A percentile compares a stretch with the other conserved stretches of the same genome.
These are phyloP conservation scores for Neonectria neomacrospora DNA, from an alignment of 2,329 filamentous ascomycete species.

Conservation along the genomic window DNA sequence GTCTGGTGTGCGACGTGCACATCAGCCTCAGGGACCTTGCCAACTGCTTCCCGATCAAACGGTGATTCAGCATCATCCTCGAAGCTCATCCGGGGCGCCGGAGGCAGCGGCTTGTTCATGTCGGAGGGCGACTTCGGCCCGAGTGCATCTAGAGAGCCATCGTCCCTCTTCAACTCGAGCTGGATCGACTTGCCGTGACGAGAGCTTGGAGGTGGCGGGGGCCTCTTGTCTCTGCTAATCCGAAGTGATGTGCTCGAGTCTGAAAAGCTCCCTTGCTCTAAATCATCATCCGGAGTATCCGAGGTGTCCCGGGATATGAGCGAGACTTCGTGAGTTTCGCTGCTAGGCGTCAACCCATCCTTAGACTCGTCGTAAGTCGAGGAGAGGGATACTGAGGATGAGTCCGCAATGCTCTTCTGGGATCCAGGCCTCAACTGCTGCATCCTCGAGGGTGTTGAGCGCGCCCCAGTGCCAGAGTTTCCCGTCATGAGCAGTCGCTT, in stretches of 20 bases:
- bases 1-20: constrained; percentile 47
- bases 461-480: constrained; percentile 54
- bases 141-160: constrained; percentile 43
- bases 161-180: constrained; percentile 51
- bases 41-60: constrained; percentile 65
- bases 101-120: constrained; percentile 67
- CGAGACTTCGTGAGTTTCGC: constrained; percentile 35
- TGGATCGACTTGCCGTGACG: constrained; percentile 81
- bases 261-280: constrained; percentile 37
- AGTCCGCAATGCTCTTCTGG: constrained; percentile 25
- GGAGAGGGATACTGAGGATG: constrained; percentile 30
- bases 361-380: constrained; percentile 33
- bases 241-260: constrained; percentile 46
- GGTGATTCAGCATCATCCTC: constrained; percentile 62
- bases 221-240: constrained; percentile 62
- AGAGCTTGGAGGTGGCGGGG: constrained; percentile 77
- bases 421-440: constrained; percentile 25
- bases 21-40: constrained; percentile 60
- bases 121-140: constrained; percentile 36
- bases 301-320: constrained; percentile 37
- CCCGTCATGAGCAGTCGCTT: constrained; percentile 81
- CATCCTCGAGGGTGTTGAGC: constrained; percentile 15
- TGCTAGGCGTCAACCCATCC: constrained; percentile 19
- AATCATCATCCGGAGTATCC: constrained; percentile 39
- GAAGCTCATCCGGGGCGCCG: constrained; percentile 60